Base-by-base conservation (phyloP, 1,284 basidiomycete species). In the Psilocybe mexicana region DNA sequence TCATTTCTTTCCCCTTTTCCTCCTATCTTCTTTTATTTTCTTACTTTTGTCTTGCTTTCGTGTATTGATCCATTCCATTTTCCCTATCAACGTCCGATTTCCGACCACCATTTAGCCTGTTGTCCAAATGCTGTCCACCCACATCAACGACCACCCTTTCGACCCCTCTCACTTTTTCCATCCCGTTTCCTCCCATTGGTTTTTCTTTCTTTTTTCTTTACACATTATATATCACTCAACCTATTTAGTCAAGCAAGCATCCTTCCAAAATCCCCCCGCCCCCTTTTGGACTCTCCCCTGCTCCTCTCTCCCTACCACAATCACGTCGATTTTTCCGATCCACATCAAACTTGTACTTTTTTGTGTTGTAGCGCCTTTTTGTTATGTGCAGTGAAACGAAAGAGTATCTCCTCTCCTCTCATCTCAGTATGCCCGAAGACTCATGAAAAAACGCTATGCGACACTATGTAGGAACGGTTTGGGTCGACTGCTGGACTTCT, bases 341-440 rank as follows among this genome's bases (percentile, higher is more conserved):
- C 46, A 46, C 25, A 35, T 35, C n/a, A 48, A 33, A 18, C 30
- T 35, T 48, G 46, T 48, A 48, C 28, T 35, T 35, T 48, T 48
- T 40, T 36, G 35, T 47, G 46, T 35, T 48, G 46, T 48, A 48
- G 46, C 46, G 24, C 6, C 30, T 35, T 47, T 48, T 48, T n/a
- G 18, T 18, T 18, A 18, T 48, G 46, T 48, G 46, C 23, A 48
- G 30, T 33, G 26, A 48, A 18, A 33, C 30, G 8, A 33, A 48
- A 35, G 5, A 48, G 3, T 12, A 40, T 40, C 38, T 40, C 38
- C 38, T 40, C 38, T 40, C 38, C 6, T 40, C 38, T 33, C 8
- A 33, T 33, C 30, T 18, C 18, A 18, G 18, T 33, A 33, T 33
- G 30, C 30, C 30, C 5, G 30, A 33, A 33, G 8, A 33, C 18